These are phyloP conservation scores for Perkinsus marinus DNA, from an alignment of 169 alveolate species.

Conservation along the genomic window DNA sequence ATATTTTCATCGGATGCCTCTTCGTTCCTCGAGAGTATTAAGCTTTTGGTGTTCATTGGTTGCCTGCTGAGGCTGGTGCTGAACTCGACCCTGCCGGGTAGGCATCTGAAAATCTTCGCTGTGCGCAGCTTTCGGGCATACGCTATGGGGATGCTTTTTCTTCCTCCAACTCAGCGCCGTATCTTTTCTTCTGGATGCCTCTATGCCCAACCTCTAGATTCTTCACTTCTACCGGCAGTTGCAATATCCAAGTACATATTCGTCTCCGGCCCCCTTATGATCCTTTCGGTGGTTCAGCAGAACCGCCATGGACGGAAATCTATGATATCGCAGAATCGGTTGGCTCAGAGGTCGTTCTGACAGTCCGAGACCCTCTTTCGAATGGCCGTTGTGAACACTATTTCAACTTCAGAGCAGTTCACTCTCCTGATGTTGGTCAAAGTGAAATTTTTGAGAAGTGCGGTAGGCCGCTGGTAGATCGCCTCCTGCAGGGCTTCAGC, in stretches of 20 bases:
- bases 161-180: background rate
- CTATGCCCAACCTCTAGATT: background rate
- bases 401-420: background rate
- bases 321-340: background rate
- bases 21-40: too few relatives aligned
- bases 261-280: background rate
- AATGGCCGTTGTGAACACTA: background rate
- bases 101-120: background rate
- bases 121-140: background rate
- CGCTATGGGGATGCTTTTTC: too few relatives aligned
- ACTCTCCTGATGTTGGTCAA: background rate
- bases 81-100: background rate
- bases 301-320: background rate
- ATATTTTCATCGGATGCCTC: too few relatives aligned
- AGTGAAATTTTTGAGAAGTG: background rate
- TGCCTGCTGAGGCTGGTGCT: too few relatives aligned
- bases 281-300: background rate
- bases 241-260: background rate
- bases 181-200: background rate
- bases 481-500: background rate
- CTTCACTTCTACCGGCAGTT: background rate
- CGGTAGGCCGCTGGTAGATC: constrained; percentile 11
- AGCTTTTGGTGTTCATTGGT: too few relatives aligned
- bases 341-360: background rate
- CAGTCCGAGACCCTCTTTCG: background rate